phyloP scores from a whole-genome alignment of 2,329 filamentous ascomycete genomes.

The Trichophyton rubrum region DNA sequence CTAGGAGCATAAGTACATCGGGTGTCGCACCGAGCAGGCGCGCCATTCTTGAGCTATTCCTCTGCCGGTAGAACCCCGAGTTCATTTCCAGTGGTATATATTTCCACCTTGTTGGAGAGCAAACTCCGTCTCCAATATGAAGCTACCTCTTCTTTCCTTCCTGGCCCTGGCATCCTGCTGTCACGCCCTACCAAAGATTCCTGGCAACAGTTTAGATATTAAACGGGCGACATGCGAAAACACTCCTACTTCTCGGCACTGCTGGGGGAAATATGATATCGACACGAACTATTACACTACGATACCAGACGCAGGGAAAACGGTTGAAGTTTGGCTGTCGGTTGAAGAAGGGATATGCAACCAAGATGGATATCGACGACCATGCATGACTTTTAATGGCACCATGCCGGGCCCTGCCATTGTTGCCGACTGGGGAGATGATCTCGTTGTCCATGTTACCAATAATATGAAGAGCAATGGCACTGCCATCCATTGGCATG shows the following conservation, averaged over 20 bases:
- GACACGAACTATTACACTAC: background rate
- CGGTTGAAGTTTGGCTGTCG: background rate
- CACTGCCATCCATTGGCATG: slow-evolving; percentile 4
- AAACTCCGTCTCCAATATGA: background rate
- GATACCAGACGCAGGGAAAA: background rate
- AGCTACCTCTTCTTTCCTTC: background rate
- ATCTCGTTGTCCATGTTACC: slow-evolving; percentile 18
- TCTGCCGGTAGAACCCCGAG: background rate
- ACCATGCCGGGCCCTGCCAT: slow-evolving; percentile 24
- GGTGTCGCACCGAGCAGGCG: background rate
- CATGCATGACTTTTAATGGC: slow-evolving; percentile 19
- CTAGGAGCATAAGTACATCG: background rate
- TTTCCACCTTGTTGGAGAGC: background rate
- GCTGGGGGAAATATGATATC: background rate
- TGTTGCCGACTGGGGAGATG: slow-evolving; percentile 26
- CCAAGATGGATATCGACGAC: background rate
- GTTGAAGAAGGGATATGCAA: background rate
- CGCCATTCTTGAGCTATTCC: background rate
- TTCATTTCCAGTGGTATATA: background rate
- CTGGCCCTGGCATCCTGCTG: background rate
- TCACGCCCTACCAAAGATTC: background rate
- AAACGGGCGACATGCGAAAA: background rate
- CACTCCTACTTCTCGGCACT: background rate
- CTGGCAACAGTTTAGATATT: background rate
- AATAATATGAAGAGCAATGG: slow-evolving; percentile 15